Evolutionary conservation across 164 flowering plant species (phyloP).

Genomic region (Sextonia rubra): DNA sequence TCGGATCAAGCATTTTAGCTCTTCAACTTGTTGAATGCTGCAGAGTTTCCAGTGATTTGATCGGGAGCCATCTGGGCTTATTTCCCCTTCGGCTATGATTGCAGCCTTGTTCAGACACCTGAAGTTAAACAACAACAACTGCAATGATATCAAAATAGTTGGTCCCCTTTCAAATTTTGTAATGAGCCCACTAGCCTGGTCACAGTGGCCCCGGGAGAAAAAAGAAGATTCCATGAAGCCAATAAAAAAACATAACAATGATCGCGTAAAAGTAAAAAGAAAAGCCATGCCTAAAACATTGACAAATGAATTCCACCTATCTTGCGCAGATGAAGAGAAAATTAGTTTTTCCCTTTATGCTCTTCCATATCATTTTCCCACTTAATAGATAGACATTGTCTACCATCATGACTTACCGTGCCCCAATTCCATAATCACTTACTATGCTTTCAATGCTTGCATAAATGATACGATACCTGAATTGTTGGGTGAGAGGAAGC

Average conservation of each 20-base stretch:
- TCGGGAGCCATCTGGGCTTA: conserved; percentile 34
- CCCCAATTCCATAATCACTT: neutral
- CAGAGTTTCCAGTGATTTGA: conserved; percentile 44
- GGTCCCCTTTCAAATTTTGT: neutral
- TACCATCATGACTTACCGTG: too few species aligned
- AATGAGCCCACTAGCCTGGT: neutral
- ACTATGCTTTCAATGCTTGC: neutral
- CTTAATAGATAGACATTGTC: too few species aligned
- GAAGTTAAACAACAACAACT: neutral
- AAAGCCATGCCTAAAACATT: too few species aligned
- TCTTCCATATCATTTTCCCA: too few species aligned
- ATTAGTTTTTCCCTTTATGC: too few species aligned
- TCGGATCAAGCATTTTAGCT: conserved; percentile 44
- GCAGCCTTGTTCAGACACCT: conserved; percentile 14
- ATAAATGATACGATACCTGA: conserved; percentile 6
- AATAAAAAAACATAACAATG: too few species aligned
- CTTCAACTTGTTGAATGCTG: conserved; percentile 51
- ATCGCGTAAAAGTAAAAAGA: too few species aligned
- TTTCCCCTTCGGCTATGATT: neutral
- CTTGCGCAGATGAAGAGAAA: too few species aligned
- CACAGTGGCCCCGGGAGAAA: neutral
- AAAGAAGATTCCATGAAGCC: too few species aligned
- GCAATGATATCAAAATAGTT: neutral
- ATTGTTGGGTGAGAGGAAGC: conserved; percentile 11
- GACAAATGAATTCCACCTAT: too few species aligned